Percentiles rank a stretch among this genome's conserved stretches.
Conservation (phyloP, 495 filamentous ascomycete species). For the Xylaria castorea region DNA sequence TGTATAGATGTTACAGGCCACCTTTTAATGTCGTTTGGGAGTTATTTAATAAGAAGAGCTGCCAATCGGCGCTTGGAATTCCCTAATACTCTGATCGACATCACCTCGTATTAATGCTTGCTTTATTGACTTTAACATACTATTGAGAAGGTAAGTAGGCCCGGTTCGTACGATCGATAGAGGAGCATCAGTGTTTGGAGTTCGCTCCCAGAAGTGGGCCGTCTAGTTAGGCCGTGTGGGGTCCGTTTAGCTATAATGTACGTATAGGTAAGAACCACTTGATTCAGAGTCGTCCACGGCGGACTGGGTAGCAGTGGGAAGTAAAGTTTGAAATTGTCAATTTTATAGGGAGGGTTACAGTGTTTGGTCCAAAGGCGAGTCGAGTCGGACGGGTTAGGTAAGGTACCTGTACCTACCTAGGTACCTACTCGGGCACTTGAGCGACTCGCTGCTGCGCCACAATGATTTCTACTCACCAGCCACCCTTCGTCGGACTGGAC, state of each 20-base stretch:
- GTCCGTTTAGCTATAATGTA: not conserved
- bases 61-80: not conserved
- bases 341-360: not conserved
- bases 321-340: not conserved
- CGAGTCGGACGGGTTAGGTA: not conserved
- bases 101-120: too few species aligned
- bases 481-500: not conserved
- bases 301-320: not conserved
- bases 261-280: not conserved
- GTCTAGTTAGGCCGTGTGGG: too few species aligned
- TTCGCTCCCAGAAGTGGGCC: too few species aligned
- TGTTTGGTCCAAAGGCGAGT: not conserved
- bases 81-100: too few species aligned
- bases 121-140: too few species aligned
- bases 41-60: not conserved
- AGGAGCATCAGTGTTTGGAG: too few species aligned
- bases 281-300: not conserved
- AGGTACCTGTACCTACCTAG: too few species aligned
- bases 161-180: too few species aligned
- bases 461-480: not conserved
- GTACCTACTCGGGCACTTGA: not conserved
- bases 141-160: too few species aligned
- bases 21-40: not conserved
- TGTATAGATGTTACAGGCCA: not conserved
- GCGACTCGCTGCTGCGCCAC: not conserved